A percentile compares a stretch with the other conserved stretches of the same genome.
phyloP scores from a whole-genome alignment of 192 early-diverging fungal genomes.

The Pilaira anomala region DNA sequence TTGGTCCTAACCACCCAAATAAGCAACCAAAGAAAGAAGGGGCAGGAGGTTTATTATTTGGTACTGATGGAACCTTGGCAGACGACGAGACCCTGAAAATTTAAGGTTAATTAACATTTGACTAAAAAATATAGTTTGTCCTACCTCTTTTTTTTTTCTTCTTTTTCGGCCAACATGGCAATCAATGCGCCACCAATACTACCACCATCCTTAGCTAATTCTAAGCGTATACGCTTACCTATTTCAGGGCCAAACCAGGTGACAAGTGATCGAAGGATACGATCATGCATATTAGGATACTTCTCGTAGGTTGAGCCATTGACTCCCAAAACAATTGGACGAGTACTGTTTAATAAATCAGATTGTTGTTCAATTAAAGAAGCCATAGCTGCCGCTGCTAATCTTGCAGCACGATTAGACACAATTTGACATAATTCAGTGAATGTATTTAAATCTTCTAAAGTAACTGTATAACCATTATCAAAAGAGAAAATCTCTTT shows the following conservation, averaged over 20 bases:
- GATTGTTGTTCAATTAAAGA: constrained; percentile 45
- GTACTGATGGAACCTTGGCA: neutral
- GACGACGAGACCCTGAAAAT: too few relatives aligned
- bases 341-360: constrained; percentile 18
- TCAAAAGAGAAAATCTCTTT: constrained; percentile 12
- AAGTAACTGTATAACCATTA: constrained; percentile 44
- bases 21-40: constrained; percentile 11
- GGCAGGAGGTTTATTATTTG: neutral
- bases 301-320: constrained; percentile 89
- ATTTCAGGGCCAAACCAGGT: constrained; percentile 74
- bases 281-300: constrained; percentile 78
- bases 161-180: constrained; percentile 45
- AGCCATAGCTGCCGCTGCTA: constrained; percentile 66
- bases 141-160: constrained; percentile 5
- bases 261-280: constrained; percentile 69
- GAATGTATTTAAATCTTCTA: constrained; percentile 65
- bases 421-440: constrained; percentile 69
- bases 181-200: constrained; percentile 76
- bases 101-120: too few relatives aligned
- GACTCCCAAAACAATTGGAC: constrained; percentile 74
- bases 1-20: constrained; percentile 9
- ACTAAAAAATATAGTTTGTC: too few relatives aligned
- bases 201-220: constrained; percentile 72
- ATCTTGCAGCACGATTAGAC: constrained; percentile 77
- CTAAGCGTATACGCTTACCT: constrained; percentile 61